Evolutionary conservation across 441 rosid species (phyloP).

Genomic region (Eutrema salsugineum): DNA sequence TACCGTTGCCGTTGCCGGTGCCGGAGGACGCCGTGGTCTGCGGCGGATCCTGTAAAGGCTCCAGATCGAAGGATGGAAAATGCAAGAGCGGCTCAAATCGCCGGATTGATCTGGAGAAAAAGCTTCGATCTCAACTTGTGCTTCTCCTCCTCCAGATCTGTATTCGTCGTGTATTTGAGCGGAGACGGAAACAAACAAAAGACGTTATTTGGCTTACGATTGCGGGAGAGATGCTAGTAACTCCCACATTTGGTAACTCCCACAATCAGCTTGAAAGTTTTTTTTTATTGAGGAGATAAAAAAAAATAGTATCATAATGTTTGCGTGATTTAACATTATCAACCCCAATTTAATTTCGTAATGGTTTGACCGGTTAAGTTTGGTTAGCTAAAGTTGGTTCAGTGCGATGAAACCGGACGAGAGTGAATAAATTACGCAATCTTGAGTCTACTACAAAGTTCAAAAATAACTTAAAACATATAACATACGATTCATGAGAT

Average conservation of each 20-base stretch:
- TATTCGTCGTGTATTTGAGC: constrained; percentile 8
- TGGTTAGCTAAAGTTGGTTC: neutral
- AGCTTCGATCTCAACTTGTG: neutral
- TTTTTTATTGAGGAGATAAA: neutral
- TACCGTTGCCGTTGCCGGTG: constrained; percentile 31
- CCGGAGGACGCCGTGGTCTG: constrained; percentile 55
- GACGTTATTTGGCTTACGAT: constrained; percentile 24
- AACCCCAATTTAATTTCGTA: neutral
- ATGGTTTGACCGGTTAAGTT: neutral
- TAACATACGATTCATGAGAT: neutral
- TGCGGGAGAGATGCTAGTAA: constrained; percentile 25
- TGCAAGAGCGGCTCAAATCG: neutral
- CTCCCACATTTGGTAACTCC: neutral
- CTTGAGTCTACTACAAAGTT: too few relatives aligned
- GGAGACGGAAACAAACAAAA: constrained; percentile 16
- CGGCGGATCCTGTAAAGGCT: constrained; percentile 59
- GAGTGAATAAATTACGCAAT: neutral
- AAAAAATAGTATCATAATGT: neutral
- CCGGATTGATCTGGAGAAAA: neutral
- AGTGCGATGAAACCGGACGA: neutral
- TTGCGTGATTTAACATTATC: neutral
- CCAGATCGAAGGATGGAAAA: constrained; percentile 46
- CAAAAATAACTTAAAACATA: neutral
- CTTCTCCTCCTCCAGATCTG: constrained; percentile 17
- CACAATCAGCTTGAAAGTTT: neutral